Evolutionary conservation across 495 filamentous ascomycete genomes (phyloP).

Genomic region (Talaromyces wortmannii): DNA sequence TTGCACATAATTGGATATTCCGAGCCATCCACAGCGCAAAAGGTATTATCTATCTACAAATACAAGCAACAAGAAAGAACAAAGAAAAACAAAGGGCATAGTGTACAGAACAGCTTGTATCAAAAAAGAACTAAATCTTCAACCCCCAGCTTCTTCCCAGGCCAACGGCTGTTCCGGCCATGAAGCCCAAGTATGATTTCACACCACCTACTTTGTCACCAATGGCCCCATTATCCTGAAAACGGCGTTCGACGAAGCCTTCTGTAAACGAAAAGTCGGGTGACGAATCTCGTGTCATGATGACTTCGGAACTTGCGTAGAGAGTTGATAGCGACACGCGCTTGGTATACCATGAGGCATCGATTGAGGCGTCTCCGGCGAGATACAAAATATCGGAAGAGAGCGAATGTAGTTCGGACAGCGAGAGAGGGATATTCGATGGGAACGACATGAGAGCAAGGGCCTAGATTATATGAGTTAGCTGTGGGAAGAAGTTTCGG

Average conservation of each 20-base stretch:
- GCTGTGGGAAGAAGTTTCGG: not conserved
- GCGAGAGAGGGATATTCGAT: conserved; percentile 63
- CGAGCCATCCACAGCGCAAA: too few relatives aligned
- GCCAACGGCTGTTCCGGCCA: conserved; percentile 45
- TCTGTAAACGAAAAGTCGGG: conserved; percentile 64
- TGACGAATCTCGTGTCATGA: conserved; percentile 83
- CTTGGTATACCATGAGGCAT: conserved; percentile 87
- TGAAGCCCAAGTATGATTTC: conserved; percentile 72
- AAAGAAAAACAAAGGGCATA: not conserved
- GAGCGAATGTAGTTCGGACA: conserved; percentile 72
- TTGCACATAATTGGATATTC: too few relatives aligned
- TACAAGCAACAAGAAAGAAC: too few relatives aligned
- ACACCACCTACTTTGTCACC: conserved; percentile 53
- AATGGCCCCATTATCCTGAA: conserved; percentile 59
- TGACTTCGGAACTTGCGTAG: conserved; percentile 81
- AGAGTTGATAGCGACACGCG: conserved; percentile 68
- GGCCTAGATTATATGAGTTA: conserved; percentile 47
- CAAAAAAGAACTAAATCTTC: conserved; percentile 26
- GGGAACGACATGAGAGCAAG: conserved; percentile 83
- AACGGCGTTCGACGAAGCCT: conserved; percentile 66
- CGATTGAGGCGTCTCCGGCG: conserved; percentile 73
- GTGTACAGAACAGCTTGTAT: conserved; percentile 4
- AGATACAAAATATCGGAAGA: conserved; percentile 84
- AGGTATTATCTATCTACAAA: too few relatives aligned
- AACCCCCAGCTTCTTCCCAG: conserved; percentile 39